Conservation (phyloP, 371 early-diverging fungal genomes). For the Parasitella parasitica region DNA sequence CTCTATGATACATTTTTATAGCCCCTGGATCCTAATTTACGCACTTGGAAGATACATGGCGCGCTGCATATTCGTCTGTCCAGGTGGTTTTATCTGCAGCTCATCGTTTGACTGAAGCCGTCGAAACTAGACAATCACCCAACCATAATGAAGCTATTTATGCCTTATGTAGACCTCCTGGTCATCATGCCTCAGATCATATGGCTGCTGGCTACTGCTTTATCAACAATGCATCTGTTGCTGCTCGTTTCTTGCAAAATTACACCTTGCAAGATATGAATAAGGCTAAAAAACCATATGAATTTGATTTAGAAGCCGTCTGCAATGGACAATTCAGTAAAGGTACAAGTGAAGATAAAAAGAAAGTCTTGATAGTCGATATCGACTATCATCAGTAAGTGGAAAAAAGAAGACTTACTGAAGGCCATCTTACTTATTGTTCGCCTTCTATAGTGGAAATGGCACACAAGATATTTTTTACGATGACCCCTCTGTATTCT, state of each 20-base stretch:
- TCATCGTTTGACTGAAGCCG: constrained; percentile 38
- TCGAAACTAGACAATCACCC: constrained; percentile 3
- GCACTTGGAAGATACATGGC: constrained; percentile 56
- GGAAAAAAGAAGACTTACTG: neutral
- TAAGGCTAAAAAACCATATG: constrained; percentile 12
- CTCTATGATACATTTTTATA: too few relatives aligned
- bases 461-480: constrained; percentile 77
- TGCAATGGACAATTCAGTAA: constrained; percentile 9
- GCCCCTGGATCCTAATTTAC: neutral
- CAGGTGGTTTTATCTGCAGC: constrained; percentile 68
- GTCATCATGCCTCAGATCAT: constrained; percentile 60
- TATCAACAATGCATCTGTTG: constrained; percentile 63
- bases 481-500: constrained; percentile 52
- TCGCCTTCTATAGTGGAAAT: constrained; percentile 53
- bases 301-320: neutral
- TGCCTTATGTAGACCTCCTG: constrained; percentile 71
- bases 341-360: constrained; percentile 21
- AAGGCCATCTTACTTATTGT: neutral
- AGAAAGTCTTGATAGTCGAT: constrained; percentile 54
- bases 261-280: constrained; percentile 34
- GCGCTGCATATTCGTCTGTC: constrained; percentile 63
- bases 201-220: constrained; percentile 61
- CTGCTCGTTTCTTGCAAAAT: constrained; percentile 56
- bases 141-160: constrained; percentile 44
- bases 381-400: constrained; percentile 70